phyloP scores from a whole-genome alignment of 495 filamentous ascomycete species.

The Neurospora sp. region DNA sequence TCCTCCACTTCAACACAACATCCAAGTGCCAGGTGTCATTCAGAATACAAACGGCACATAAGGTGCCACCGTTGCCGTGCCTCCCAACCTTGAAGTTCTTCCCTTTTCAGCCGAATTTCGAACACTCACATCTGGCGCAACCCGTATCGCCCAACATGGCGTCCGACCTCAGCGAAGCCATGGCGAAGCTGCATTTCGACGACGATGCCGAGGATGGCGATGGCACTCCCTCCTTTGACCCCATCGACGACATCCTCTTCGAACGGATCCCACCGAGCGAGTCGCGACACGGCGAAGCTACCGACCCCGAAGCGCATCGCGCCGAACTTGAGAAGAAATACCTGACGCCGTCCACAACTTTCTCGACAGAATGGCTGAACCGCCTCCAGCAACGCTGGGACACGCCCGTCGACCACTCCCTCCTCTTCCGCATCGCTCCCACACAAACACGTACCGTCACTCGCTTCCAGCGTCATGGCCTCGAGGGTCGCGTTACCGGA shows the following conservation, averaged over 20 bases:
- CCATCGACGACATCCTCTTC: constrained; percentile 51
- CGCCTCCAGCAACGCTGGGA: constrained; percentile 88
- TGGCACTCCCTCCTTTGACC: constrained; percentile 6
- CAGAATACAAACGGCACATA: neutral
- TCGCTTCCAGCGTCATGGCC: constrained; percentile 81
- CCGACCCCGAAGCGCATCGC: constrained; percentile 49
- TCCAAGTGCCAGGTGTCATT: neutral
- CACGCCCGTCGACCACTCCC: constrained; percentile 57
- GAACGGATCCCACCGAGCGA: neutral
- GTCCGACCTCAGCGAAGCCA: constrained; percentile 27
- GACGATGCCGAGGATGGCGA: constrained; percentile 9
- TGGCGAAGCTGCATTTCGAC: constrained; percentile 28
- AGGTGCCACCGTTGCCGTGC: neutral
- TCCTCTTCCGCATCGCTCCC: constrained; percentile 75
- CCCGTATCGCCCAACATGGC: constrained; percentile 21
- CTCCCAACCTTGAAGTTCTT: neutral
- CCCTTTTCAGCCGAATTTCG: neutral
- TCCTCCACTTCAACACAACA: neutral
- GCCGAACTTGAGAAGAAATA: constrained; percentile 65
- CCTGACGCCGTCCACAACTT: constrained; percentile 63
- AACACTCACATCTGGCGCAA: neutral
- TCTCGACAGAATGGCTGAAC: constrained; percentile 78
- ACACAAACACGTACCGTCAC: constrained; percentile 89
- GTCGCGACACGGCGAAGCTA: constrained; percentile 31
- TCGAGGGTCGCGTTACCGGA: constrained; percentile 87